Evolutionary conservation across 805 yeast genomes (phyloP), one percentile per base, ranked within the genome.

Genomic region (Metschnikowia matae): DNA sequence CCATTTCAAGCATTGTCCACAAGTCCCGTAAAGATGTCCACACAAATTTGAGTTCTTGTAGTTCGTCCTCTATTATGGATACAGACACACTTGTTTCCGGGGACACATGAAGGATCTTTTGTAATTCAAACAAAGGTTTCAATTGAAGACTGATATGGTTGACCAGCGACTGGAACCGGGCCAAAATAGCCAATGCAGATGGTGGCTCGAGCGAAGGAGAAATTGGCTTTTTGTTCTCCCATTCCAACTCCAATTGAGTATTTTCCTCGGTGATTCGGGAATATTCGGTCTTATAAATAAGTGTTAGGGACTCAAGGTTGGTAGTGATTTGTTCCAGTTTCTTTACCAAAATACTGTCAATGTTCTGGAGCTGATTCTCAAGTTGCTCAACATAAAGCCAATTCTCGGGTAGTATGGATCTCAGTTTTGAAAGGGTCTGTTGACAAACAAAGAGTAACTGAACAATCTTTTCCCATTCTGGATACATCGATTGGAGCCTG

Each of bases 371-470:
- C 48, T 79, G 82, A 46, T 69, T 71, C 13, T 79, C 81, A 0
- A 88, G 50, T 56, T 88, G 95, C 38, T 86, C 94, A 43, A 69
- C 70, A 60, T 70, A 80, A 0, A 83, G 53, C 85, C 90, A 85
- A 29, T 76, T 75, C 0, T 65, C 34, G 0, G 84, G 79, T 45
- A 81, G 75, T 20, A 69, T 70, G 52, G 66, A 77, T 40, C 84
- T 66, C n/a, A 73, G 67, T 29, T 74, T 71, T 1, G 69, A 52
- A 7, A 83, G 58, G 2, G 71, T 51, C 3, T 59, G 57, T 49
- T 82, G 85, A 4, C 61, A 52, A 5, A 44, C 34, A 44, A 51
- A 43, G 36, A 56, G 49, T 6, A 31, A 20, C 21, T 47, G 2
- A 37, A 45, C 3, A 36, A 34, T 31, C 32, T 49, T 46, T 4